Evolutionary conservation across 257 asterid genomes (phyloP).

Genomic region (Solanum microdontum): DNA sequence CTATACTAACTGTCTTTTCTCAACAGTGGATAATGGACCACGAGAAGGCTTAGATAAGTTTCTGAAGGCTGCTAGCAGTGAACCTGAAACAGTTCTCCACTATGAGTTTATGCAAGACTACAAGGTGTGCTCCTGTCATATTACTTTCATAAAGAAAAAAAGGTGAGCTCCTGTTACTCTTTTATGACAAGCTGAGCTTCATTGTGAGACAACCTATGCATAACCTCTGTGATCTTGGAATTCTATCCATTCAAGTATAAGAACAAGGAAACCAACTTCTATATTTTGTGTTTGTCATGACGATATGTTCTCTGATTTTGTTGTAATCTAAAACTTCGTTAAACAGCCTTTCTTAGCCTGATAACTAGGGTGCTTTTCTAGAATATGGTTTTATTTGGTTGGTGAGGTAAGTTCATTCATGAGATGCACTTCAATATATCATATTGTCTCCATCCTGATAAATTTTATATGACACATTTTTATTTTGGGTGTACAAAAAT

Average conservation of each 20-base stretch:
- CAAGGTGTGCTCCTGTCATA: constrained; percentile 42
- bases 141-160: not conserved
- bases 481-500: not conserved
- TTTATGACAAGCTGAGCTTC: not conserved
- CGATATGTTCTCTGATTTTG: not conserved
- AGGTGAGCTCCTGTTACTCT: not conserved
- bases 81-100: constrained; percentile 97
- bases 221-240: not conserved
- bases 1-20: constrained; percentile 3
- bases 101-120: constrained; percentile 99
- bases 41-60: constrained; percentile 95
- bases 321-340: not conserved
- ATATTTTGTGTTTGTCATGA: not conserved
- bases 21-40: constrained; percentile 83
- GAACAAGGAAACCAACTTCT: not conserved
- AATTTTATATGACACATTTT: not conserved
- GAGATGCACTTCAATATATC: not conserved
- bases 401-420: not conserved
- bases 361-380: not conserved
- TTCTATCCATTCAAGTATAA: not conserved
- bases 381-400: not conserved
- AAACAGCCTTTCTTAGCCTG: not conserved
- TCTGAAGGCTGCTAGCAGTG: constrained; percentile 94
- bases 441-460: not conserved
- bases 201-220: not conserved